Conservation (phyloP, 2,329 filamentous ascomycete genomes). For the Neopestalotiopsis clavispora region DNA sequence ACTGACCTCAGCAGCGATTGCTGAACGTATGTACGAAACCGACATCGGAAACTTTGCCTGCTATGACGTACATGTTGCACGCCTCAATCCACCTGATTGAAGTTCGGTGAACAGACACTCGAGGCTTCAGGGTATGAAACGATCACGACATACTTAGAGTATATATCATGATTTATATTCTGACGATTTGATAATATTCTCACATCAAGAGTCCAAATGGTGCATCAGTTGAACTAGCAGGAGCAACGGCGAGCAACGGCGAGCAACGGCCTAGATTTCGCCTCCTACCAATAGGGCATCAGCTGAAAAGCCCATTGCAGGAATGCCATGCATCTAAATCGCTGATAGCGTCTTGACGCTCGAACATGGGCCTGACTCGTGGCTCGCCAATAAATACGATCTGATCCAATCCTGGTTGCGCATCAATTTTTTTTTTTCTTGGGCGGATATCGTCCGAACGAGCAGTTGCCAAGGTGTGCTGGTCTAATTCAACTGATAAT, state of each 20-base stretch:
- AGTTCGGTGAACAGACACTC: no score
- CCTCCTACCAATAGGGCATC: background rate
- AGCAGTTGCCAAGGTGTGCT: no score
- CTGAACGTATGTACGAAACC: background rate
- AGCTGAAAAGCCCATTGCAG: background rate
- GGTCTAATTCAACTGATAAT: no score
- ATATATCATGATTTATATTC: no score
- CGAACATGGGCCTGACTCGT: background rate
- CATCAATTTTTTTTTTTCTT: background rate
- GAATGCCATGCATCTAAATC: background rate
- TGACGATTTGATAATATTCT: no score
- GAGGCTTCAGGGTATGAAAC: background rate
- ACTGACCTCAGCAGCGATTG: background rate
- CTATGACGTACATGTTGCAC: background rate
- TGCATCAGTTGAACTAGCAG: no score
- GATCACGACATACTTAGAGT: background rate
- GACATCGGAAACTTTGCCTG: background rate
- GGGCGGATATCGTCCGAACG: no score
- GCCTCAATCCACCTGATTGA: background rate
- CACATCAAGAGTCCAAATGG: no score
- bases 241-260: no score
- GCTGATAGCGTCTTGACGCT: background rate
- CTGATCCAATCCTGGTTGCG: background rate
- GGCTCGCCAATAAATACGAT: background rate
- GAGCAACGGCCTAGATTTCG: no score